A percentile compares a stretch with the other conserved stretches of the same genome.
These are phyloP conservation scores for Geotrichum candidum DNA, from an alignment of 1,139 yeast genomes.

Conservation along the genomic window DNA sequence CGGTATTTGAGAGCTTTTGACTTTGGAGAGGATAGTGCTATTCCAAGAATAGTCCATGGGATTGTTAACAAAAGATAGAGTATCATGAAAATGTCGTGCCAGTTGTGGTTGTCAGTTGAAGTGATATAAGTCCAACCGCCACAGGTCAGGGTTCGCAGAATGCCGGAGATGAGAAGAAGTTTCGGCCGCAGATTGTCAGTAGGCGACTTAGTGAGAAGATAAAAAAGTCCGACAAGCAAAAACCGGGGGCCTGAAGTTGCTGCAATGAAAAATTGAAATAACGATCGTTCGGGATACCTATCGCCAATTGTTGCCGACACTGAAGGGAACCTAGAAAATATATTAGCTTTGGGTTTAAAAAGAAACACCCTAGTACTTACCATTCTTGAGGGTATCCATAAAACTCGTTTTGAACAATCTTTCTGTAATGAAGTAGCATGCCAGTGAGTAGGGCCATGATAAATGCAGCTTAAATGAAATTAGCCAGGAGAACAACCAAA, in stretches of 20 bases:
- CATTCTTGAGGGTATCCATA: slow-evolving; percentile 95
- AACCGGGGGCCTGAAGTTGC: slow-evolving; percentile 64
- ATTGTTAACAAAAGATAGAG: slow-evolving; percentile 77
- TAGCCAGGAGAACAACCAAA: background rate
- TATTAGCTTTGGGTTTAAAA: background rate
- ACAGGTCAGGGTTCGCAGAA: slow-evolving; percentile 81
- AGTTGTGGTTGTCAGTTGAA: slow-evolving; percentile 93
- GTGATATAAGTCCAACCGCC: slow-evolving; percentile 99
- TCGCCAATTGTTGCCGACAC: slow-evolving; percentile 97
- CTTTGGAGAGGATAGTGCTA: slow-evolving; percentile 47
- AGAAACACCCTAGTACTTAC: slow-evolving; percentile 32
- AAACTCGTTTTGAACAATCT: slow-evolving; percentile 79
- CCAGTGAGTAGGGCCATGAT: slow-evolving; percentile 69
- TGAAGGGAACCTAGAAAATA: slow-evolving; percentile 58
- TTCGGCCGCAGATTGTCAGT: slow-evolving; percentile 40
- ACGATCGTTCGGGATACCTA: slow-evolving; percentile 87
- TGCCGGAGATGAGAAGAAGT: slow-evolving; percentile 50
- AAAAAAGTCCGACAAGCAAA: slow-evolving; percentile 58
- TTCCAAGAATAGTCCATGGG: slow-evolving; percentile 78
- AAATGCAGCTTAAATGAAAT: slow-evolving; percentile 48
- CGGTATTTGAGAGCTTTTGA: slow-evolving; percentile 49
- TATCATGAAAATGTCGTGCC: slow-evolving; percentile 94
- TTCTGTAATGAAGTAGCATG: slow-evolving; percentile 65
- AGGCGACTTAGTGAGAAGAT: slow-evolving; percentile 37
- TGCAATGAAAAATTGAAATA: slow-evolving; percentile 72